phyloP scores from a whole-genome alignment of 805 yeast species.

The Brettanomyces nanus region DNA sequence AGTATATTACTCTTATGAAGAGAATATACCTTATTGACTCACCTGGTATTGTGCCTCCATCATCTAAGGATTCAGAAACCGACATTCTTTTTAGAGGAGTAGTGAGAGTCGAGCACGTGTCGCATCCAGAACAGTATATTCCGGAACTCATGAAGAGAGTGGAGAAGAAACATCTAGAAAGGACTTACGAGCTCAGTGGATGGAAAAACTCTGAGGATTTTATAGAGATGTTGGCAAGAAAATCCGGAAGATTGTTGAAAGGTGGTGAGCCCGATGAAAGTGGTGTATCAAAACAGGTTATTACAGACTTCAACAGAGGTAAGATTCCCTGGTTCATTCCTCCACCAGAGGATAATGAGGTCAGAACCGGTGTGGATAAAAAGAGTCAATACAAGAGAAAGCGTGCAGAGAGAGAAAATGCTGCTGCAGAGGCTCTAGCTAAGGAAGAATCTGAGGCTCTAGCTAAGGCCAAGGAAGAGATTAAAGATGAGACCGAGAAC shows the following conservation, averaged over 20 bases:
- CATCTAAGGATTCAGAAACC: slow-evolving; percentile 78
- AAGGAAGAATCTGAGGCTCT: not conserved
- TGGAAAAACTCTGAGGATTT: slow-evolving; percentile 79
- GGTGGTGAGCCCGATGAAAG: slow-evolving; percentile 98
- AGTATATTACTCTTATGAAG: slow-evolving; percentile 94
- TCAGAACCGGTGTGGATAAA: slow-evolving; percentile 48
- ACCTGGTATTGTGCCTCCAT: slow-evolving; percentile 98
- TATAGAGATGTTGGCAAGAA: slow-evolving; percentile 83
- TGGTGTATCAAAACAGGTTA: slow-evolving; percentile 82
- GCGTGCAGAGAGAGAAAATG: slow-evolving; percentile 38
- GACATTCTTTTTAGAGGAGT: slow-evolving; percentile 95
- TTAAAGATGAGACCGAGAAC: too few species aligned
- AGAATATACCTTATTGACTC: slow-evolving; percentile 92
- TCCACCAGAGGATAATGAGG: slow-evolving; percentile 72
- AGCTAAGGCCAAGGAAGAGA: too few species aligned
- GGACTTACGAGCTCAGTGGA: slow-evolving; percentile 91
- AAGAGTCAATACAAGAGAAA: slow-evolving; percentile 45
- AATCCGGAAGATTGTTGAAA: slow-evolving; percentile 84
- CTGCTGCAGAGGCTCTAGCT: not conserved
- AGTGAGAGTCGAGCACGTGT: slow-evolving; percentile 96
- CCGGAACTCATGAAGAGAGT: slow-evolving; percentile 81
- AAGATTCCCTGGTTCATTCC: slow-evolving; percentile 97
- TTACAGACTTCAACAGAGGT: slow-evolving; percentile 94
- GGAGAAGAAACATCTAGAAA: slow-evolving; percentile 81
- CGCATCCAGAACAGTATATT: slow-evolving; percentile 90